A percentile compares a stretch with the other conserved stretches of the same genome.
Evolutionary conservation across 371 early-diverging fungal genomes (phyloP).

Genomic region (Mortierella polycephala): DNA sequence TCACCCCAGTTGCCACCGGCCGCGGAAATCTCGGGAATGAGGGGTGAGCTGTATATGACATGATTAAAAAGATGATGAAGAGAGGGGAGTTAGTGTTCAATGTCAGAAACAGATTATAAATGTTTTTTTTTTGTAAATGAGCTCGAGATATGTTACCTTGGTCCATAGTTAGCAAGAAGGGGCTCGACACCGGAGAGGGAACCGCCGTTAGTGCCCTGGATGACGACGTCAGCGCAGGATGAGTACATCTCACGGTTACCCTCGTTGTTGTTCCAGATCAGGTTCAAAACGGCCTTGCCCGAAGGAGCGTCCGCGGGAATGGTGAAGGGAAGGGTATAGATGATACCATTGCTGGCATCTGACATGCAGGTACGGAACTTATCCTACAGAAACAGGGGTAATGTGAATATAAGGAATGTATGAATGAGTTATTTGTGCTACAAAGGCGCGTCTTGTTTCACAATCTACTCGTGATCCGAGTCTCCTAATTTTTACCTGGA

Average conservation of each 20-base stretch:
- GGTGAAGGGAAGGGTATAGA: constrained; percentile 30
- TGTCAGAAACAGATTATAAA: background rate
- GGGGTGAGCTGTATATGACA: constrained; percentile 9
- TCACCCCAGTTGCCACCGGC: constrained; percentile 36
- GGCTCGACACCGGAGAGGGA: constrained; percentile 48
- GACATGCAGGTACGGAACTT: constrained; percentile 33
- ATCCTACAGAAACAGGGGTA: constrained; percentile 10
- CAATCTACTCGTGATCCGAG: too few relatives aligned
- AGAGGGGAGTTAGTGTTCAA: background rate
- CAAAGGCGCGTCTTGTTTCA: too few relatives aligned
- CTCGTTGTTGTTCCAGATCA: constrained; percentile 55
- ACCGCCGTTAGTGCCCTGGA: constrained; percentile 44
- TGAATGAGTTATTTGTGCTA: background rate
- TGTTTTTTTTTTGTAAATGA: background rate
- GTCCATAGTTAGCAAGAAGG: constrained; percentile 49
- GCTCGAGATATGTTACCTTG: constrained; percentile 3
- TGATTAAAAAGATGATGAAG: too few relatives aligned
- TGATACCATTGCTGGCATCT: constrained; percentile 24
- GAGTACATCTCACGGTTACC: constrained; percentile 54
- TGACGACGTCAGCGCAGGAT: constrained; percentile 40
- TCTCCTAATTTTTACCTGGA: constrained; percentile 21
- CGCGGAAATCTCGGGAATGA: constrained; percentile 29
- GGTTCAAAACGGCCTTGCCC: constrained; percentile 40
- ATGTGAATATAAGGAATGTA: background rate
- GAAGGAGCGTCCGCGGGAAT: constrained; percentile 44